phyloP scores from a whole-genome alignment of 768 basidiomycete species.

The Boletellus ananiceps region DNA sequence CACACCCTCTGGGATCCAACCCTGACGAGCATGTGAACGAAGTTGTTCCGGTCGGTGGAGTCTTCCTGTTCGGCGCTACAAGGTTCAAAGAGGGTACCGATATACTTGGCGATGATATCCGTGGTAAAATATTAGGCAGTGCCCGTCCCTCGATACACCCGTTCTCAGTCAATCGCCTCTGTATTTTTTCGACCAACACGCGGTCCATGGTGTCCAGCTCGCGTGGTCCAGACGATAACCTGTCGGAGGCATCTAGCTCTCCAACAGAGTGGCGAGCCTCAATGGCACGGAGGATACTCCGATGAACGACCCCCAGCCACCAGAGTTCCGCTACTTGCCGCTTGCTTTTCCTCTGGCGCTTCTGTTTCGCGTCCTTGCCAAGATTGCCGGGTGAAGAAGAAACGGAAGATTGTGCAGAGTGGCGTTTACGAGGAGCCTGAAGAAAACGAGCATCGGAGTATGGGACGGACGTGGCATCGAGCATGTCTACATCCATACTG shows the following conservation, averaged over 20 bases:
- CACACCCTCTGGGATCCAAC: neutral
- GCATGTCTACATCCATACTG: slow-evolving; percentile 24
- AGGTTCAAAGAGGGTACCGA: slow-evolving; percentile 21
- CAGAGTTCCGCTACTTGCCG: slow-evolving; percentile 32
- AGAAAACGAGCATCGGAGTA: neutral
- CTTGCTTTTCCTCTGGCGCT: slow-evolving; percentile 31
- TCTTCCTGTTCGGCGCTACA: slow-evolving; percentile 9
- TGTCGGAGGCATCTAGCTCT: slow-evolving; percentile 3
- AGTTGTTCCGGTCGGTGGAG: neutral
- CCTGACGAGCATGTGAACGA: neutral
- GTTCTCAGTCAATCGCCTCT: slow-evolving; percentile 28
- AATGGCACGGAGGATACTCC: slow-evolving; percentile 29
- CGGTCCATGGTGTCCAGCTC: slow-evolving; percentile 30
- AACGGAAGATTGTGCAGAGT: slow-evolving; percentile 30
- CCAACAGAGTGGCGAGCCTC: slow-evolving; percentile 11
- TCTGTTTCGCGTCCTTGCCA: slow-evolving; percentile 20
- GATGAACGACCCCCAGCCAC: slow-evolving; percentile 35
- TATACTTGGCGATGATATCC: slow-evolving; percentile 22
- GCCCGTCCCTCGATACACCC: slow-evolving; percentile 28
- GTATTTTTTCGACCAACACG: slow-evolving; percentile 31
- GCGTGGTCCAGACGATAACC: neutral
- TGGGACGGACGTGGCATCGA: slow-evolving; percentile 20
- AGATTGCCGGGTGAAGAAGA: slow-evolving; percentile 18
- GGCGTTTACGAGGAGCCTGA: slow-evolving; percentile 27
- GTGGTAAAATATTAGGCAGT: slow-evolving; percentile 16